Base-by-base conservation (phyloP, 192 early-diverging fungal genomes). In the Chytriomyces sp. region DNA sequence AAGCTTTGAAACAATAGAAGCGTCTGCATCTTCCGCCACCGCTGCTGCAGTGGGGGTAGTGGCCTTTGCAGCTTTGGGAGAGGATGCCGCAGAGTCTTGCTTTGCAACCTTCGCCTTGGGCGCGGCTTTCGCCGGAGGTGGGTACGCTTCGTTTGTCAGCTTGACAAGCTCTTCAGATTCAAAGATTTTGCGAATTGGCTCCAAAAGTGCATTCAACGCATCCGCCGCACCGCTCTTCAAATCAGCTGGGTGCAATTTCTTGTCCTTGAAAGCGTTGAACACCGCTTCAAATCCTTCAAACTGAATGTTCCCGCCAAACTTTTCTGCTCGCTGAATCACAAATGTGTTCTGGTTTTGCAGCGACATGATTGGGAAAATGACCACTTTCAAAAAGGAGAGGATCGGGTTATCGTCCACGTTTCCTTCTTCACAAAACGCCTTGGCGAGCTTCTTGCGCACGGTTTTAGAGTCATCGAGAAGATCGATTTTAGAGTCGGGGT, bases 401-500 rank as follows among this genome's bases (percentile, higher is more conserved):
- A 98, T 85, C 47, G 97, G 97, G 85, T 99, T 99, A 69, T 95
- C 91, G 13, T 87, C 84, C 48, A 98, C 85, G 76, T 96, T 97
- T 53, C 96, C 95, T 83, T 94, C 94, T 82, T 97, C 96, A 83
- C 98, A 99, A 84, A 97, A 98, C 57, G 98, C 95, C 85, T 94
- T 95, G 78, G 90, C 91, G 79, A 99, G 80, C 88, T 99, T 99
- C 62, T 89, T 88, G 77, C 86, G 79, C 44, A 99, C 93, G 20
- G 87, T 80, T 80, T 93, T 91, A 49, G 89, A 84, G 67, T 86
- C 86, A 80, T 99, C 98, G 75, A 99, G 87, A 72, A 99, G 82
- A 81, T 99, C 98, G 69, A 99, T 94, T 88, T 99, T 99, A 61
- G 96, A 96, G 76, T 99, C 93, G 5, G 95, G 92, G 67, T 97